Base-by-base conservation (phyloP, 768 basidiomycete species). In the Lactifluus subvellereus region DNA sequence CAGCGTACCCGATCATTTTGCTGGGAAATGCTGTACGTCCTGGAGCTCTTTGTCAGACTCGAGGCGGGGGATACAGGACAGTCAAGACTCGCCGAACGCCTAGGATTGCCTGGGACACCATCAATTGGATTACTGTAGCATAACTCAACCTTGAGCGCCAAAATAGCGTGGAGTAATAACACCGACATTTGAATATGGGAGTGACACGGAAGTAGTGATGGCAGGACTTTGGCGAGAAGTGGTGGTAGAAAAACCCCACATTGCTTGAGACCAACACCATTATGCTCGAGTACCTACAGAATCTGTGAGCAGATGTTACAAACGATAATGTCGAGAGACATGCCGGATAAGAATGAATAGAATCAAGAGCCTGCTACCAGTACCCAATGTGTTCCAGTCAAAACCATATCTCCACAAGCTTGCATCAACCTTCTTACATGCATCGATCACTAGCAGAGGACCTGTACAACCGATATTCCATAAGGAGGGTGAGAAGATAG, bases 21-120 rank as follows among this genome's bases (percentile, higher is more conserved):
- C 61, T 79, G 73, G 8, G 84, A 80, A 30, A 87, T 76, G 66
- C 84, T 84, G 71, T 81, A 81, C 2, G 83, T 80, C 64, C 85
- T 84, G 68, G 22, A 57, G 37, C 59, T 60, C 45, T 32, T 30
- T 35, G n/a, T 64, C 53, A 33, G 59, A 51, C 7, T 7, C 49
- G 20, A 33, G 18, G 18, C 9, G 14, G 43, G 22, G 9, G 22
- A 58, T 33, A 5, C 30, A 45, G 37, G 13, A 9, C 9, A 53
- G 35, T 9, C 20, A 27, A 11, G 48, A 58, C 72, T 55, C 71
- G 83, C 85, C 85, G 79, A 56, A 85, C 71, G 6, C 81, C 86
- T 45, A 89, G 69, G 59, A 89, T 87, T 7, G 79, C 73, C 69
- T 89, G 86, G 4, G 86, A 86, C 50, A 84, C 74, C 79, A 84